Evolutionary conservation across 2,329 filamentous ascomycete species (phyloP).

Genomic region (Penicillium palitans): DNA sequence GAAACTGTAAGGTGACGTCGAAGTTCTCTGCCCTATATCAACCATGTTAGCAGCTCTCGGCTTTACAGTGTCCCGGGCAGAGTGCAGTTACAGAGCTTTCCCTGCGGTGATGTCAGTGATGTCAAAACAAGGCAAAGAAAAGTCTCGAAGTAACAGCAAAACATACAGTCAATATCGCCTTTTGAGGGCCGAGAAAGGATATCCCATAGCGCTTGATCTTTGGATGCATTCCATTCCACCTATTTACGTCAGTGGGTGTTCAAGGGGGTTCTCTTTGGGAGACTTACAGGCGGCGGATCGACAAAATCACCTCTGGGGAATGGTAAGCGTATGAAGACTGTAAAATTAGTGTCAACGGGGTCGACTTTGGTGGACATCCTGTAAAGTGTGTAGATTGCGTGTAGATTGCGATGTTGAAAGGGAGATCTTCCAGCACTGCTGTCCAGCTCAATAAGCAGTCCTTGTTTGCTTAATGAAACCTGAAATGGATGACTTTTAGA

Average conservation of each 20-base stretch:
- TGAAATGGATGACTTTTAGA: neutral
- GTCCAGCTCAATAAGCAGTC: neutral
- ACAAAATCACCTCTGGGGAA: slow-evolving; percentile 84
- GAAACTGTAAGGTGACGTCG: slow-evolving; percentile 80
- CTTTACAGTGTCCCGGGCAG: neutral
- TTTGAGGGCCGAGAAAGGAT: slow-evolving; percentile 79
- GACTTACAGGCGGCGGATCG: slow-evolving; percentile 77
- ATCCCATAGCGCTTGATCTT: slow-evolving; percentile 88
- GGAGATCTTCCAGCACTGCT: neutral
- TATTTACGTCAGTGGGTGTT: slow-evolving; percentile 41
- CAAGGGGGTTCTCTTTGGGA: slow-evolving; percentile 4
- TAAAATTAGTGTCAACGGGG: slow-evolving; percentile 46
- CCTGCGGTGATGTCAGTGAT: slow-evolving; percentile 52
- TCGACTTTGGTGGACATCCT: slow-evolving; percentile 16
- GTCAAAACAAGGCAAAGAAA: neutral
- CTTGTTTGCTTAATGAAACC: neutral
- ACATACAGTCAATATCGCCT: slow-evolving; percentile 78
- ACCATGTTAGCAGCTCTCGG: slow-evolving; percentile 8
- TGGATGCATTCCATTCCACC: slow-evolving; percentile 84
- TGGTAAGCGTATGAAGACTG: slow-evolving; percentile 84
- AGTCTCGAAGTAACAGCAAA: slow-evolving; percentile 26
- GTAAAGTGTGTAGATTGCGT: slow-evolving; percentile 2
- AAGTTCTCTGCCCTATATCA: slow-evolving; percentile 67
- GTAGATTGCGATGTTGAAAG: slow-evolving; percentile 5
- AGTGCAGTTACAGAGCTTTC: slow-evolving; percentile 65